Conservation (phyloP, 352 stramenopile genomes). For the Phytopythium litorale region DNA sequence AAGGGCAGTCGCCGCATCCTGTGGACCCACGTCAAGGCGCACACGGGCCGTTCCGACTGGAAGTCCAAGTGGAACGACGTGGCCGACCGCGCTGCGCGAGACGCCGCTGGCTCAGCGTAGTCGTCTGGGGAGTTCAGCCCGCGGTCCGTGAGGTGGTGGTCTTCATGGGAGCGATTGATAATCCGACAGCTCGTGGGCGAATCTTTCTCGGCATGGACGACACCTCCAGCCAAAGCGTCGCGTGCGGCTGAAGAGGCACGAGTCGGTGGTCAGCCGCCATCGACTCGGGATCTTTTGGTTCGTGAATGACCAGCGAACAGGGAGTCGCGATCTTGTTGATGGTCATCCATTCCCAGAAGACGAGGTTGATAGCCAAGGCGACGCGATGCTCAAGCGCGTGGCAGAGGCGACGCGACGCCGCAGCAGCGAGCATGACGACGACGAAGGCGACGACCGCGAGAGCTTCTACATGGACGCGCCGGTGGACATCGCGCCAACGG, state of each 20-base stretch:
- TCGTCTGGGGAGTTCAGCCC: not conserved
- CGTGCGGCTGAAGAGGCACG: not conserved
- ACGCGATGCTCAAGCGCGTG: not conserved
- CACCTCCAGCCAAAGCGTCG: not conserved
- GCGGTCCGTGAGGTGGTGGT: not conserved
- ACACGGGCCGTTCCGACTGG: conserved; percentile 57
- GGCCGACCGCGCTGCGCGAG: conserved; percentile 43
- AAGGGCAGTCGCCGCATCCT: conserved; percentile 42
- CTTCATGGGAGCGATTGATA: not conserved
- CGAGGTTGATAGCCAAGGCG: not conserved
- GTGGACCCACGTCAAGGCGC: conserved; percentile 66
- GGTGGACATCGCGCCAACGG: conserved; percentile 55
- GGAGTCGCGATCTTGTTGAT: not conserved
- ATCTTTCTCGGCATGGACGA: not conserved
- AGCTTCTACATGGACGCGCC: conserved; percentile 22
- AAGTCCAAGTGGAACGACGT: conserved; percentile 75
- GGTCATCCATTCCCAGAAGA: not conserved
- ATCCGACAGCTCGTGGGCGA: not conserved
- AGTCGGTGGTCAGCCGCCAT: not conserved
- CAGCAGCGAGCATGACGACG: conserved; percentile 6
- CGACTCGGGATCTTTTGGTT: not conserved
- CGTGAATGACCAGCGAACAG: not conserved
- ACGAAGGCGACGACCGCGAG: conserved; percentile 4
- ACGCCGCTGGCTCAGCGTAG: conserved; percentile 16
- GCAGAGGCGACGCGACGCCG: not conserved